These are phyloP conservation scores for Mycena amicta DNA, from an alignment of 768 basidiomycete species.

Conservation along the genomic window DNA sequence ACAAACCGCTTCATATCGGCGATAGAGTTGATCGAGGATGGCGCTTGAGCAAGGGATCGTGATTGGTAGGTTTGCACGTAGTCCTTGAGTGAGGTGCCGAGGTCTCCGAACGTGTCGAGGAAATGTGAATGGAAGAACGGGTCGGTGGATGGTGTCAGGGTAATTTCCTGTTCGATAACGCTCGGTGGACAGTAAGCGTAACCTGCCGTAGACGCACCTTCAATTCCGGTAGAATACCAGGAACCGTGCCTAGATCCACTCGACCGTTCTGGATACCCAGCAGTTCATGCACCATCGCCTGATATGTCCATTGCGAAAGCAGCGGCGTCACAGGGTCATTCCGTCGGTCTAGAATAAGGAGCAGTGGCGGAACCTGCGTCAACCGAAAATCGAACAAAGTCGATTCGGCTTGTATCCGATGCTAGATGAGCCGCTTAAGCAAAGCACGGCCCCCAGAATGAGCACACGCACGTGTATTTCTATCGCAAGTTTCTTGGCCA, in stretches of 20 bases:
- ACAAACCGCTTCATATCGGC: conserved; percentile 96
- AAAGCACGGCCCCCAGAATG: background rate
- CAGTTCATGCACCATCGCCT: conserved; percentile 98
- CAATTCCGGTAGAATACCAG: conserved; percentile 85
- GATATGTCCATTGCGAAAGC: conserved; percentile 98
- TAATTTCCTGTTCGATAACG: conserved; percentile 71
- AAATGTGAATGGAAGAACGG: conserved; percentile 92
- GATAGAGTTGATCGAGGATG: conserved; percentile 89
- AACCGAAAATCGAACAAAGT: conserved; percentile 90
- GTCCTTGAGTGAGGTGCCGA: conserved; percentile 86
- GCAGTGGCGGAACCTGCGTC: conserved; percentile 83
- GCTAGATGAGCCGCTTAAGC: conserved; percentile 43
- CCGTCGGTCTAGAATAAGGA: conserved; percentile 91
- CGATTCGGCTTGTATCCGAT: conserved; percentile 78
- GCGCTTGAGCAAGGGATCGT: conserved; percentile 73
- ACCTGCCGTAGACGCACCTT: conserved; percentile 50
- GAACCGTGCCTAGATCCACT: conserved; percentile 81
- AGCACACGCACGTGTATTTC: conserved; percentile 73
- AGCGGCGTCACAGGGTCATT: conserved; percentile 98
- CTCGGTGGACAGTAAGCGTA: conserved; percentile 7
- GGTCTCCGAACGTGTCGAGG: conserved; percentile 93
- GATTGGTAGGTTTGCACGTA: conserved; percentile 95
- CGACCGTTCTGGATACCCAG: conserved; percentile 93
- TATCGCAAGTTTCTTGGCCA: conserved; percentile 86
- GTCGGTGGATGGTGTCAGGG: conserved; percentile 87